A percentile compares a stretch with the other conserved stretches of the same genome.
Conservation (phyloP, 2,329 filamentous ascomycete species). For the Clonostachys sp. region DNA sequence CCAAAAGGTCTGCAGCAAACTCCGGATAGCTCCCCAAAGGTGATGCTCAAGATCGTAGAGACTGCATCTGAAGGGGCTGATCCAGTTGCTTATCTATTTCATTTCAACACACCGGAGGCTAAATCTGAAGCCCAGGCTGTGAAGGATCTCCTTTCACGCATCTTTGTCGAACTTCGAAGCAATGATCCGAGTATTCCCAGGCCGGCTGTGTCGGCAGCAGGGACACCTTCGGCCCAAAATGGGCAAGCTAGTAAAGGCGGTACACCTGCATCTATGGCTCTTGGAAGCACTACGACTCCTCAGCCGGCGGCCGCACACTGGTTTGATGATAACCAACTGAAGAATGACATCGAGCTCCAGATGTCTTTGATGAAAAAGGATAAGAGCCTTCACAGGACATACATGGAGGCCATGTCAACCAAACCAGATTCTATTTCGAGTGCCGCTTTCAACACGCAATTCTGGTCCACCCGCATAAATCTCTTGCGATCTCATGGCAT, state of each 20-base stretch:
- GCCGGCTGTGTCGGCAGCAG: conserved; percentile 22
- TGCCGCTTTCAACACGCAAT: conserved; percentile 81
- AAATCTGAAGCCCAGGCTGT: conserved; percentile 80
- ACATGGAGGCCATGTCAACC: conserved; percentile 76
- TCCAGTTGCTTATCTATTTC: conserved; percentile 74
- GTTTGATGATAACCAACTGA: conserved; percentile 78
- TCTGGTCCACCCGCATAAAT: conserved; percentile 88
- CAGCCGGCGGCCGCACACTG: conserved; percentile 55
- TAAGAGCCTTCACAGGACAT: conserved; percentile 70
- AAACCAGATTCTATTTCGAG: conserved; percentile 82
- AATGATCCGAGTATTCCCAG: conserved; percentile 46
- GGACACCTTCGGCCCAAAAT: conserved; percentile 15
- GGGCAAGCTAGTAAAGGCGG: conserved; percentile 19
- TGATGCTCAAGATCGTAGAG: conserved; percentile 89
- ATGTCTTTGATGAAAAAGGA: conserved; percentile 84
- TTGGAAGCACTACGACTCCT: conserved; percentile 48
- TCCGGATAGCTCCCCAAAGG: conserved; percentile 79
- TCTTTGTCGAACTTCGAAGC: conserved; percentile 67
- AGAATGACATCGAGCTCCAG: conserved; percentile 76
- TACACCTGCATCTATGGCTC: conserved; percentile 68
- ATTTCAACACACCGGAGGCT: conserved; percentile 78
- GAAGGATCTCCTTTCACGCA: conserved; percentile 73
- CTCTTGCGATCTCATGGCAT: conserved; percentile 87
- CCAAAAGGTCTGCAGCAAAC: conserved; percentile 85
- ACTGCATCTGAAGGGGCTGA: conserved; percentile 56